These are phyloP conservation scores for Stagonosporopsis rhizophila DNA, from an alignment of 2,329 filamentous ascomycete genomes.

Conservation along the genomic window DNA sequence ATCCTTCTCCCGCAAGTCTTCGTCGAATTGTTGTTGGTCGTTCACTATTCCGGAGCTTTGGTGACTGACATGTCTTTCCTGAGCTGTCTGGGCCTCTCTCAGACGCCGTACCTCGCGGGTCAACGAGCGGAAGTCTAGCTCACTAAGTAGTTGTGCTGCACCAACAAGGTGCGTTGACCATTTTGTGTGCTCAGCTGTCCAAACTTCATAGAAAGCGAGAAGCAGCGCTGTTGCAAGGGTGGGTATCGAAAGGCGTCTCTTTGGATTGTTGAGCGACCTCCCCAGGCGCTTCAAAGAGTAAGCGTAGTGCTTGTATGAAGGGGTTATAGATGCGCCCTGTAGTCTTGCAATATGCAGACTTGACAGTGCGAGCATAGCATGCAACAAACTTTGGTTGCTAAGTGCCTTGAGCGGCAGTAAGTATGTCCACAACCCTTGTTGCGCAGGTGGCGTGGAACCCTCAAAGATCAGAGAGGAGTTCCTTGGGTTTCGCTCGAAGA, in stretches of 20 bases:
- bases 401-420: constrained; percentile 82
- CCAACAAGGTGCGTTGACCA: constrained; percentile 94
- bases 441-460: constrained; percentile 37
- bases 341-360: constrained; percentile 88
- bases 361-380: constrained; percentile 86
- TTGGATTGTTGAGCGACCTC: constrained; percentile 74
- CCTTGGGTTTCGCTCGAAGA: constrained; percentile 83
- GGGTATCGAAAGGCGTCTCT: constrained; percentile 74
- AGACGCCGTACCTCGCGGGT: constrained; percentile 73
- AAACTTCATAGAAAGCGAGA: constrained; percentile 91
- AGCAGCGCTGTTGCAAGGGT: constrained; percentile 89
- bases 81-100: constrained; percentile 58
- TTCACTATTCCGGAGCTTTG: constrained; percentile 43
- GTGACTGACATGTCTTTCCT: constrained; percentile 47
- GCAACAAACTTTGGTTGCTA: constrained; percentile 83
- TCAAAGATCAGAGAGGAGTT: constrained; percentile 74
- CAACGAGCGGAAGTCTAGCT: constrained; percentile 79
- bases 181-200: constrained; percentile 91
- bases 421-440: constrained; percentile 66
- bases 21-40: constrained; percentile 35
- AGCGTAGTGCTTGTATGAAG: constrained; percentile 91
- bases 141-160: constrained; percentile 79
- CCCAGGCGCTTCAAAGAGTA: constrained; percentile 81
- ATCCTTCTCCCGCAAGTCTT: constrained; percentile 56
- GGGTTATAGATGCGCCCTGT: constrained; percentile 74